Conservation (phyloP, 306 rosid genomes). For the Cucurbita maxima region DNA sequence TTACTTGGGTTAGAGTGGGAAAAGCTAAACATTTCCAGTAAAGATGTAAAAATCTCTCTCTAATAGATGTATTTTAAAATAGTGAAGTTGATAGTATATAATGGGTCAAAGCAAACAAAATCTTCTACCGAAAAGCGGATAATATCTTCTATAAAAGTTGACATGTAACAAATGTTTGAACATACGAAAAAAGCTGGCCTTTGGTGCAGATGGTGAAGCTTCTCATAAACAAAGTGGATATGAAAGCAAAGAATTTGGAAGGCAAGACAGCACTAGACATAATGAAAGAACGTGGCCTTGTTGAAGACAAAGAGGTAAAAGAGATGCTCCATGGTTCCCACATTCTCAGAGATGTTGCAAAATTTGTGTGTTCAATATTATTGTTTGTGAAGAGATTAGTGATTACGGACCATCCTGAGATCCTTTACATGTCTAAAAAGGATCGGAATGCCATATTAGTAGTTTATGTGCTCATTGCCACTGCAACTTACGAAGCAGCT, state of each 20-base stretch:
- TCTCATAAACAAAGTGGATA: background rate
- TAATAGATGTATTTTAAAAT: no score
- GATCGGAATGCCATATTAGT: constrained; percentile 7
- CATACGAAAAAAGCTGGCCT: no score
- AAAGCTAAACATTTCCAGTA: no score
- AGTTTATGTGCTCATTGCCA: constrained; percentile 11
- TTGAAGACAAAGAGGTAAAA: background rate
- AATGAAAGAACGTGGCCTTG: background rate
- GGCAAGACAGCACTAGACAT: constrained; percentile 16
- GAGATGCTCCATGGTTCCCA: background rate
- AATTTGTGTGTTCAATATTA: no score
- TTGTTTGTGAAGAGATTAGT: background rate
- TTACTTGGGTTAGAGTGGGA: no score
- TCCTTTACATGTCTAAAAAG: background rate
- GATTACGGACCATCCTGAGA: background rate
- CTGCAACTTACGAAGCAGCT: constrained; percentile 6
- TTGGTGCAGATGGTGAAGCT: constrained; percentile 10
- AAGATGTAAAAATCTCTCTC: no score
- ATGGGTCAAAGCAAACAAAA: no score
- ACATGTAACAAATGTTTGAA: no score
- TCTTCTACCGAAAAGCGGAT: no score
- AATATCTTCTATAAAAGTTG: no score
- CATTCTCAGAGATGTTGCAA: no score
- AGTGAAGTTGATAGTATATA: no score
- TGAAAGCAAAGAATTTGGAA: background rate